phyloP scores from a whole-genome alignment of 768 basidiomycete species.

The Russula brevipes region DNA sequence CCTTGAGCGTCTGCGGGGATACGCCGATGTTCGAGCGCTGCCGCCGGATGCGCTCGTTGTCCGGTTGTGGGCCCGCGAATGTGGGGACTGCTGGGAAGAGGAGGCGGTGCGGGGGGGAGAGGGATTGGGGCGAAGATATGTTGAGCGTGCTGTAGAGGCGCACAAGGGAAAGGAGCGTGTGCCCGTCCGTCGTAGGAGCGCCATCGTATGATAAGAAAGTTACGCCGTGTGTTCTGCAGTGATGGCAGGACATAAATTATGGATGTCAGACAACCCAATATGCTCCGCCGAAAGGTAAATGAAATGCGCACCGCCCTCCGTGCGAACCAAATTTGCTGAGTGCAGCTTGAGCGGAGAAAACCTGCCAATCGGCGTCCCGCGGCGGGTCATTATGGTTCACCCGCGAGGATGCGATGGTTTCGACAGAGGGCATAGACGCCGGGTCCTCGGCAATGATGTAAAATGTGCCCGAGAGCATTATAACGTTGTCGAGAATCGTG shows the following conservation, averaged over 20 bases:
- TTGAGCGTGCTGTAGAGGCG: constrained; percentile 67
- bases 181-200: constrained; percentile 42
- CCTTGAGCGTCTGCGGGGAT: constrained; percentile 39
- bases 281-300: not conserved
- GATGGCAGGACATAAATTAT: not conserved
- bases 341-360: constrained; percentile 28
- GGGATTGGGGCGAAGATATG: constrained; percentile 25
- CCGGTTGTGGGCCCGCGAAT: constrained; percentile 45
- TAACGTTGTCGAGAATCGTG: constrained; percentile 79
- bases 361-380: constrained; percentile 52
- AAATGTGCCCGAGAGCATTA: constrained; percentile 64
- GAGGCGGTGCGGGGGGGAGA: constrained; percentile 42
- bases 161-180: constrained; percentile 73
- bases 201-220: constrained; percentile 46
- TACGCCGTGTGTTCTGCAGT: constrained; percentile 55
- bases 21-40: constrained; percentile 35
- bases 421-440: constrained; percentile 52
- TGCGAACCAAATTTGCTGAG: constrained; percentile 28
- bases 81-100: constrained; percentile 66
- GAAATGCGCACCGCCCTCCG: constrained; percentile 30
- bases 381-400: constrained; percentile 37
- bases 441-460: constrained; percentile 70
- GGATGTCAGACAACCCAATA: not conserved
- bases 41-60: constrained; percentile 25
- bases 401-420: constrained; percentile 43